Conservation (phyloP, 2,329 filamentous ascomycete species). For the Pyricularia pennisetigena region DNA sequence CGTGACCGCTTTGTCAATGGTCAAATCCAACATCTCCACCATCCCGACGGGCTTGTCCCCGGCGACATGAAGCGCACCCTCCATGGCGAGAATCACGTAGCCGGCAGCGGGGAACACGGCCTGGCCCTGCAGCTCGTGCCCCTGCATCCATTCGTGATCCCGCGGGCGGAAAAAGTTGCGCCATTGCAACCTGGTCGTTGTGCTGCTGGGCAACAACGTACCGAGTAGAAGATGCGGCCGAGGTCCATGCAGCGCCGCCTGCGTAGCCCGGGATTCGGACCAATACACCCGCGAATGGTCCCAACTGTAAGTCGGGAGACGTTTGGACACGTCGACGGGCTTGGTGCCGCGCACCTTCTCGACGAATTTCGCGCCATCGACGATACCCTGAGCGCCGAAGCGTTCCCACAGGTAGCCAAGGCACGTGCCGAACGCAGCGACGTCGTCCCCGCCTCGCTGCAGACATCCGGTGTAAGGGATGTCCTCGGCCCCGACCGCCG, state of each 20-base stretch:
- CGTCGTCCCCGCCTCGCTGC: slow-evolving; percentile 11
- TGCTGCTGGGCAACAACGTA: background rate
- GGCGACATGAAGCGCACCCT: background rate
- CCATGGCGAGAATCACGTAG: slow-evolving; percentile 1
- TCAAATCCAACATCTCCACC: background rate
- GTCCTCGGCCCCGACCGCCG: slow-evolving; percentile 14
- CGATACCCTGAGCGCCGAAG: background rate
- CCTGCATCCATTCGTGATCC: slow-evolving; percentile 26
- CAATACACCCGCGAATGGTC: slow-evolving; percentile 34
- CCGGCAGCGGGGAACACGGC: slow-evolving; percentile 25
- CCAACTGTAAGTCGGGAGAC: slow-evolving; percentile 38
- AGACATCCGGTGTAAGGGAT: slow-evolving; percentile 9
- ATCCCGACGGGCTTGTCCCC: background rate
- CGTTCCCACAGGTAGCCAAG: background rate
- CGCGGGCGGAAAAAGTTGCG: slow-evolving; percentile 12
- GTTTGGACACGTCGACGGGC: slow-evolving; percentile 24
- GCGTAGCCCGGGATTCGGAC: slow-evolving; percentile 16
- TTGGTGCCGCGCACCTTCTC: slow-evolving; percentile 14
- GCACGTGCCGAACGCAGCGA: background rate
- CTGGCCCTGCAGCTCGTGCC: slow-evolving; percentile 24
- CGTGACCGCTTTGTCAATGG: background rate
- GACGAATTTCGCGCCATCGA: background rate
- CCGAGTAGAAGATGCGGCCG: slow-evolving; percentile 9
- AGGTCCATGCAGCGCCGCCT: background rate
- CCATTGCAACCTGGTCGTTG: slow-evolving; percentile 18